phyloP scores from a whole-genome alignment of 441 rosid species.

The Pelargonium myrrhifolium region DNA sequence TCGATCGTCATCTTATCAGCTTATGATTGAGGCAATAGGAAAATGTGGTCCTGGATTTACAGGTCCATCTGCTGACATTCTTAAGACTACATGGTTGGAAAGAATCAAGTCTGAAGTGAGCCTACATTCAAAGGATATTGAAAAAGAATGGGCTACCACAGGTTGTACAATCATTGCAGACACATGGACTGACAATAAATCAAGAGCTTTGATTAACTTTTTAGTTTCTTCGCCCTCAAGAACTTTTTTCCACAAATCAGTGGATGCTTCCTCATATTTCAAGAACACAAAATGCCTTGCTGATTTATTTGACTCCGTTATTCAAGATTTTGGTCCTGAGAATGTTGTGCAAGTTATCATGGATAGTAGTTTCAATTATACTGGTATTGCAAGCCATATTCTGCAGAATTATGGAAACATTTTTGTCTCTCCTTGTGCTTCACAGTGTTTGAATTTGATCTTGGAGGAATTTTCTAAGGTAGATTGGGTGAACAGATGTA shows the following conservation, averaged over 20 bases:
- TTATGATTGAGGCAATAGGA: constrained; percentile 62
- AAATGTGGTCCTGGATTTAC: constrained; percentile 50
- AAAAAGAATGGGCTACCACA: constrained; percentile 76
- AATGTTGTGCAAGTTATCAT: constrained; percentile 78
- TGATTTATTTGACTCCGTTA: constrained; percentile 67
- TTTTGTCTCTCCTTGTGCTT: constrained; percentile 77
- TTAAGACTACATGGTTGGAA: constrained; percentile 57
- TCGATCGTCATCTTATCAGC: constrained; percentile 62
- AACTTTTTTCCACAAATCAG: constrained; percentile 68
- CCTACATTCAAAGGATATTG: constrained; percentile 43
- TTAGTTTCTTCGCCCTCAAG: constrained; percentile 76
- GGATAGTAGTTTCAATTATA: constrained; percentile 56
- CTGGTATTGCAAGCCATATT: constrained; percentile 61
- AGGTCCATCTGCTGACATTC: constrained; percentile 44
- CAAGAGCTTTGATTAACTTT: constrained; percentile 74
- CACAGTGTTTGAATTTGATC: constrained; percentile 64
- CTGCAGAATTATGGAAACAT: constrained; percentile 60
- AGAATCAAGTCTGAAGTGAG: constrained; percentile 56
- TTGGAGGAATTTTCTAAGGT: constrained; percentile 78
- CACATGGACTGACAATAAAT: constrained; percentile 78
- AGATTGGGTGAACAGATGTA: constrained; percentile 75
- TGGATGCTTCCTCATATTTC: constrained; percentile 69
- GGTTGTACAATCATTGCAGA: constrained; percentile 76
- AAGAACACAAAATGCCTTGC: constrained; percentile 64
- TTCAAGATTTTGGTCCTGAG: constrained; percentile 66